Conservation (phyloP, 2,329 filamentous ascomycete genomes). For the Colletotrichum noveboracense region DNA sequence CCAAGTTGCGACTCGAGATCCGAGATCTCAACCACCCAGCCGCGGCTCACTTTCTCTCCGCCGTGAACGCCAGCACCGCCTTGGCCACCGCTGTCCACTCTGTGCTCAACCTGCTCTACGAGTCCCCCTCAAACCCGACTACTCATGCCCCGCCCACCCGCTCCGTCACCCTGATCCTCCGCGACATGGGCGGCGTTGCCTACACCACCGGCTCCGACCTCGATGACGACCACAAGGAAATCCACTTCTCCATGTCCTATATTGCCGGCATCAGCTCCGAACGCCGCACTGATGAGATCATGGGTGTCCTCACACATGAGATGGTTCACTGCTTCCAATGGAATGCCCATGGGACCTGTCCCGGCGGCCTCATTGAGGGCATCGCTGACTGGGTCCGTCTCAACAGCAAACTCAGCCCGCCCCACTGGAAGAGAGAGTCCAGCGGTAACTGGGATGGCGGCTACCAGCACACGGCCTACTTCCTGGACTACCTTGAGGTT, state of each 20-base stretch:
- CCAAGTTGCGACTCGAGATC: slow-evolving; percentile 65
- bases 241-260: slow-evolving; percentile 84
- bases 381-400: slow-evolving; percentile 93
- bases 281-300: slow-evolving; percentile 66
- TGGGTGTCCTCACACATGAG: slow-evolving; percentile 88
- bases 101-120: slow-evolving; percentile 78
- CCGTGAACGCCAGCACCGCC: slow-evolving; percentile 66
- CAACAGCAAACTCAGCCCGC: slow-evolving; percentile 73
- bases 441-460: slow-evolving; percentile 80
- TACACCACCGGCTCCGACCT: slow-evolving; percentile 85
- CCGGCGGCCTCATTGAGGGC: slow-evolving; percentile 85
- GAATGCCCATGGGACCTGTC: slow-evolving; percentile 65
- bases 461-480: slow-evolving; percentile 91
- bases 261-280: slow-evolving; percentile 55
- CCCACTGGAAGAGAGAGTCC: slow-evolving; percentile 77
- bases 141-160: slow-evolving; percentile 68
- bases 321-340: slow-evolving; percentile 95
- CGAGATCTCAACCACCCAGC: slow-evolving; percentile 66
- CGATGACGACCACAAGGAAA: slow-evolving; percentile 89
- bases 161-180: slow-evolving; percentile 83
- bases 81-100: slow-evolving; percentile 67
- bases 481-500: slow-evolving; percentile 83
- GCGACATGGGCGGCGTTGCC: slow-evolving; percentile 82
- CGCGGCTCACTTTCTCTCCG: slow-evolving; percentile 68
- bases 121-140: slow-evolving; percentile 41